Evolutionary conservation across 1,139 yeast species (phyloP), one percentile per base, ranked within the genome.

Genomic region (Meyerozyma smithsonii): DNA sequence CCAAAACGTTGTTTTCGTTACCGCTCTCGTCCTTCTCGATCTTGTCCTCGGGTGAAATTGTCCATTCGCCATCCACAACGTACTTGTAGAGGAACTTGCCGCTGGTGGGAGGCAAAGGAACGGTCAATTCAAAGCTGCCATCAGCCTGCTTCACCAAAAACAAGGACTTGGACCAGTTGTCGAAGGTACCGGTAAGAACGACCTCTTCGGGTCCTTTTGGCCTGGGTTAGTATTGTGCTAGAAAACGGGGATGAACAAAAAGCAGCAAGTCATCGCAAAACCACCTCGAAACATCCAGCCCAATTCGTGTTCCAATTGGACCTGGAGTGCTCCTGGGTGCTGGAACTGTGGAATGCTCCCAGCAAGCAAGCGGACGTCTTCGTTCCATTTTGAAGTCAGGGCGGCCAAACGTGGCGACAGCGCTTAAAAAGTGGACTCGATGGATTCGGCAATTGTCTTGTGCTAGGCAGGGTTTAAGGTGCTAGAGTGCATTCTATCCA

Each of bases 51-150:
- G 64, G 56, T 41, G 77, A 74, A 16, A 76, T 69, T 26, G 56
- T 52, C 94, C 94, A 85, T 32, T 75, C 74, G 28, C 84, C 90
- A 55, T 85, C 90, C 37, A 84, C 86, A 41, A 85, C 76, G 55
- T 79, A 85, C 64, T 85, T 84, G 67, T 81, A 84, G 39, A 69
- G 61, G 18, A 80, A 51, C 48, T 65, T 72, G 23, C 67, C 76
- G 17, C 42, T 40, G n/a, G 51, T 49, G 11, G 28, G 37, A 32
- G 54, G 77, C 44, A 73, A 69, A 40, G 80, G 90, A 47, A 82
- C 72, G 3, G 79, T 71, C 42, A 81, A 58, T 43, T 74, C 75
- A 50, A 81, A 83, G 5, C 77, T 69, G 8, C 87, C 89, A 48
- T 73, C 75, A 3, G 76, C 59, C 46, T 75, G 77, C 55, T 81